Percentiles rank a stretch among this genome's conserved stretches.
Conservation (phyloP, 192 early-diverging fungal genomes). For the Coemansia sp. region DNA sequence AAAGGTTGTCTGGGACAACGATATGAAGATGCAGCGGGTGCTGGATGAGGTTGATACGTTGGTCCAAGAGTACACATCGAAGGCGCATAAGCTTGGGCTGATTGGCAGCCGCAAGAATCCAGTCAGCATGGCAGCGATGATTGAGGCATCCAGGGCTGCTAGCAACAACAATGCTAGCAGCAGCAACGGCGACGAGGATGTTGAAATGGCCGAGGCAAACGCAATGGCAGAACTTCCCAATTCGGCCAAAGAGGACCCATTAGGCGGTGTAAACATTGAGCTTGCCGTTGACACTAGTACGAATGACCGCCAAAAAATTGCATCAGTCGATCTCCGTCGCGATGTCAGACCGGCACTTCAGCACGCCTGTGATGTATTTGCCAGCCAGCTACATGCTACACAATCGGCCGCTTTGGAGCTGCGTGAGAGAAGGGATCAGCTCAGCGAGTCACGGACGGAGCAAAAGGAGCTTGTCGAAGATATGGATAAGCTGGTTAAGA, state of each 20-base stretch:
- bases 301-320: slow-evolving; percentile 35
- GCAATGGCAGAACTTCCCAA: slow-evolving; percentile 6
- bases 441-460: slow-evolving; percentile 46
- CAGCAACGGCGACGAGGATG: slow-evolving; percentile 8
- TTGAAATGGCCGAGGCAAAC: slow-evolving; percentile 12
- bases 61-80: slow-evolving; percentile 44
- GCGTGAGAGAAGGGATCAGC: slow-evolving; percentile 44
- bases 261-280: slow-evolving; percentile 42
- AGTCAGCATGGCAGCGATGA: slow-evolving; percentile 3
- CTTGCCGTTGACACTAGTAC: slow-evolving; percentile 35
- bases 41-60: slow-evolving; percentile 59
- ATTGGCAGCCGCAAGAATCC: slow-evolving; percentile 27
- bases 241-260: slow-evolving; percentile 33
- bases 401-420: slow-evolving; percentile 38
- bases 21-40: slow-evolving; percentile 65
- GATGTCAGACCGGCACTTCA: slow-evolving; percentile 45
- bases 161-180: not conserved
- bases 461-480: slow-evolving; percentile 44
- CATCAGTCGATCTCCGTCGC: slow-evolving; percentile 48
- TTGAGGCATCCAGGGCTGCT: not conserved
- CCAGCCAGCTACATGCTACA: slow-evolving; percentile 45
- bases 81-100: slow-evolving; percentile 47
- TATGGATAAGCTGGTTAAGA: slow-evolving; percentile 45
- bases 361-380: slow-evolving; percentile 43
- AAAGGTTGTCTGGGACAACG: slow-evolving; percentile 63